Conservation (phyloP, 78 protist species). For the Pelomyxa schiedti region DNA sequence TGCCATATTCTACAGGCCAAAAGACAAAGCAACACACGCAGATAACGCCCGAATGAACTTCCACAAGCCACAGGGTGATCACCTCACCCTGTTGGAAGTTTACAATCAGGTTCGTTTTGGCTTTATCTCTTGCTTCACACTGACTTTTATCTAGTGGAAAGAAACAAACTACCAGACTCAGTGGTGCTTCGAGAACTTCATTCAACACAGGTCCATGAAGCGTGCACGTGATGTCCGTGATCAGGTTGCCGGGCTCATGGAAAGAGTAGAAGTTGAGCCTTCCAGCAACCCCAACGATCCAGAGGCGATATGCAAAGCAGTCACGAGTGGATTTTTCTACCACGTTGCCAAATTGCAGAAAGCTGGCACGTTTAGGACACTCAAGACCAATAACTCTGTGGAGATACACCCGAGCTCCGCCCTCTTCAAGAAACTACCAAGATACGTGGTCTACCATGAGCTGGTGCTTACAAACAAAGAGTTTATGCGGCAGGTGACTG, state of each 20-base stretch:
- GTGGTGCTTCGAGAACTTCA: constrained; percentile 91
- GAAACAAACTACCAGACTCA: constrained; percentile 64
- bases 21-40: constrained; percentile 65
- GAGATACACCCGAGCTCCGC: constrained; percentile 68
- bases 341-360: constrained; percentile 47
- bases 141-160: no score
- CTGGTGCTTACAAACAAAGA: constrained; percentile 78
- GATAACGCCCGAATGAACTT: constrained; percentile 60
- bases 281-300: constrained; percentile 16
- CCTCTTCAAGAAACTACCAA: constrained; percentile 37
- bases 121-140: no score
- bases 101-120: no score
- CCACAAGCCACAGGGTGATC: constrained; percentile 78
- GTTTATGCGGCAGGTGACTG: constrained; percentile 80
- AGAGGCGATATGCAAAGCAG: constrained; percentile 58
- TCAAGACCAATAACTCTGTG: constrained; percentile 63
- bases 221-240: constrained; percentile 89
- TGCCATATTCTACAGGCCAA: constrained; percentile 82
- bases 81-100: constrained; percentile 74
- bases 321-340: constrained; percentile 84
- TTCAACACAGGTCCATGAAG: constrained; percentile 83
- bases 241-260: constrained; percentile 70
- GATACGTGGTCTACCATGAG: constrained; percentile 87
- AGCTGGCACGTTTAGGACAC: constrained; percentile 52
- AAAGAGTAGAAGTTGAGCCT: constrained; percentile 70